phyloP scores from a whole-genome alignment of 2,329 filamentous ascomycete genomes.

The Trichoderma breve region DNA sequence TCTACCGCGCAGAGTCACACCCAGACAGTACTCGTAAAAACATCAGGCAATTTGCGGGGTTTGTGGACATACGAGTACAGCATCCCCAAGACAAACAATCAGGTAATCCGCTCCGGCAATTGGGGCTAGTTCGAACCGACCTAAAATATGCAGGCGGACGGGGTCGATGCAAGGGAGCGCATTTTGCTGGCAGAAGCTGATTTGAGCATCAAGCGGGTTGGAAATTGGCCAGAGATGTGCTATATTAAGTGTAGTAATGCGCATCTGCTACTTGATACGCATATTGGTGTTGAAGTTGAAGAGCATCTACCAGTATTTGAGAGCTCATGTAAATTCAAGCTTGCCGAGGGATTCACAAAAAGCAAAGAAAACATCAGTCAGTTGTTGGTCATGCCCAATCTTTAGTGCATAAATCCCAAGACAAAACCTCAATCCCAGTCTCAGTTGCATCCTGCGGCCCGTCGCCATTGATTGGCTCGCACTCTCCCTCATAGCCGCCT shows the following conservation, averaged over 20 bases:
- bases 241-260: too few relatives aligned
- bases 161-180: neutral
- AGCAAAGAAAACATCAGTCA: neutral
- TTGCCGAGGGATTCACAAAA: neutral
- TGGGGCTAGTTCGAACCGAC: neutral
- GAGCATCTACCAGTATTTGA: neutral
- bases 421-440: neutral
- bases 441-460: neutral
- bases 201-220: neutral
- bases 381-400: neutral
- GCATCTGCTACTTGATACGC: too few relatives aligned
- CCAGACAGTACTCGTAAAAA: neutral
- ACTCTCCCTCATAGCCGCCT: neutral
- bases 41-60: neutral
- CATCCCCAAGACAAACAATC: neutral
- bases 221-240: neutral
- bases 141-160: neutral
- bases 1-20: neutral
- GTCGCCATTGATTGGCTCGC: neutral
- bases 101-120: neutral
- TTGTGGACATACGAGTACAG: neutral
- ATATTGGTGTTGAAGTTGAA: too few relatives aligned
- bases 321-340: too few relatives aligned
- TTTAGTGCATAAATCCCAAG: neutral
- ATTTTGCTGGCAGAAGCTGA: neutral